A percentile compares a stretch with the other conserved stretches of the same genome.
phyloP scores from a whole-genome alignment of 73 alveolate species.

The Paramecium primaurelia region DNA sequence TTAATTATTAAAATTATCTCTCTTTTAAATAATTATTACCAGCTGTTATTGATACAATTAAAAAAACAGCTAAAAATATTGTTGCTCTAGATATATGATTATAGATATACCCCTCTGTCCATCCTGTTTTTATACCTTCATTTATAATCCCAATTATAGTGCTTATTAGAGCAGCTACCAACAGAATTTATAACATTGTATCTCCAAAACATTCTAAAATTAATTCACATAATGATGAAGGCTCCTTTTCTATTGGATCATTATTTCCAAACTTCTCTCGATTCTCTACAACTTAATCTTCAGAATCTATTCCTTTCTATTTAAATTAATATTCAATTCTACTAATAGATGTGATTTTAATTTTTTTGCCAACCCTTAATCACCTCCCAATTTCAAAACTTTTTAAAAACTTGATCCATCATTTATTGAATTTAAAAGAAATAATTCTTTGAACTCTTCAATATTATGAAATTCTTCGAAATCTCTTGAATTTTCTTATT shows the following conservation, averaged over 20 bases:
- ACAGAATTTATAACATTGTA: constrained; percentile 85
- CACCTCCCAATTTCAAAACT: constrained; percentile 42
- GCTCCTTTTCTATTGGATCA: constrained; percentile 47
- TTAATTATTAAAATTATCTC: constrained; percentile 79
- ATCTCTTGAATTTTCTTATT: neutral
- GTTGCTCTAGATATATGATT: constrained; percentile 81
- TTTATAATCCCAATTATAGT: constrained; percentile 88
- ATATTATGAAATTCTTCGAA: neutral
- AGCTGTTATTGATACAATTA: constrained; percentile 90
- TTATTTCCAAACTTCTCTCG: constrained; percentile 45
- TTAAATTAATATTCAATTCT: neutral
- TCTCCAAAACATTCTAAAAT: constrained; percentile 92
- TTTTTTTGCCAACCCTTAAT: constrained; percentile 44
- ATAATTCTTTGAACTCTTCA: neutral
- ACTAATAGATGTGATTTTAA: constrained; percentile 56
- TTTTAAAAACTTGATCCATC: constrained; percentile 7
- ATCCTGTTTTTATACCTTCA: constrained; percentile 73
- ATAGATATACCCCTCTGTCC: constrained; percentile 91
- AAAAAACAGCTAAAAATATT: constrained; percentile 83
- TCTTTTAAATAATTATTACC: constrained; percentile 89
- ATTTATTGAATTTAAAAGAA: neutral
- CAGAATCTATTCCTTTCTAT: constrained; percentile 57
- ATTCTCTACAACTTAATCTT: neutral
- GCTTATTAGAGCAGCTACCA: constrained; percentile 92
- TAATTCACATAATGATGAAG: constrained; percentile 38